Evolutionary conservation across 2,329 filamentous ascomycete genomes (phyloP), one percentile per base, ranked within the genome.

Genomic region (Blastomyces gilchristii): DNA sequence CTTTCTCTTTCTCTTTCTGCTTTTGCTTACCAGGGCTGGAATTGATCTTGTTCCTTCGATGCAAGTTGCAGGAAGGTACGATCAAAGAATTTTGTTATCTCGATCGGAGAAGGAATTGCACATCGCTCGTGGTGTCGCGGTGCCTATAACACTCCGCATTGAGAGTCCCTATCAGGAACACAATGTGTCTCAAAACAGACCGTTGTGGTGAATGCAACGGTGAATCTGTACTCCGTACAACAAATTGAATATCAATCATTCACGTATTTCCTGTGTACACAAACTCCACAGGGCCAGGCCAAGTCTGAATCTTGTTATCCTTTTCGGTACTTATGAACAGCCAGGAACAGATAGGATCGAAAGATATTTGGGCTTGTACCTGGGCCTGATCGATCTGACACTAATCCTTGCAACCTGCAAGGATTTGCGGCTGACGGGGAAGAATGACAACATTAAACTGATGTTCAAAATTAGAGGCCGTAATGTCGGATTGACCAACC

Each of bases 41-140:
- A 59, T 59, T 59, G 57, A 59, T 59, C 57, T 59, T 43, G 57
- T 37, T 59, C 41, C 43, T 59, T 25, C 57, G 7, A 47, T 59
- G 25, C 41, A 41, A 37, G 41, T 47, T 59, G 22, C 5, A 59
- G 57, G 34, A 31, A 28, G 57, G 31, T 47, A 37, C n/a, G 57
- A 34, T 49, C 41, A 59, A 59, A 22, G 25, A 34, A 8, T 49
- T 49, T 34, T 41, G 16, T 37, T 59, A 59, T 37, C 43, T 49
- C 22, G 14, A 28, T 58, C 39, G 22, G 25, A n/a, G 39, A 22
- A 59, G 39, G 56, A 47, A 25, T 58, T 25, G 22, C 16, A 14
- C 16, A 22, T 59, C 41, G 57, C 39, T 34, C n/a, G 43, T 22
- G 57, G 31, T 59, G 14, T 49, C 31, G 28, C 11, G 6, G 57